A percentile compares a stretch with the other conserved stretches of the same genome.
Evolutionary conservation across 1,139 yeast species (phyloP).

Genomic region (Barnettozyma hawaiiensis): DNA sequence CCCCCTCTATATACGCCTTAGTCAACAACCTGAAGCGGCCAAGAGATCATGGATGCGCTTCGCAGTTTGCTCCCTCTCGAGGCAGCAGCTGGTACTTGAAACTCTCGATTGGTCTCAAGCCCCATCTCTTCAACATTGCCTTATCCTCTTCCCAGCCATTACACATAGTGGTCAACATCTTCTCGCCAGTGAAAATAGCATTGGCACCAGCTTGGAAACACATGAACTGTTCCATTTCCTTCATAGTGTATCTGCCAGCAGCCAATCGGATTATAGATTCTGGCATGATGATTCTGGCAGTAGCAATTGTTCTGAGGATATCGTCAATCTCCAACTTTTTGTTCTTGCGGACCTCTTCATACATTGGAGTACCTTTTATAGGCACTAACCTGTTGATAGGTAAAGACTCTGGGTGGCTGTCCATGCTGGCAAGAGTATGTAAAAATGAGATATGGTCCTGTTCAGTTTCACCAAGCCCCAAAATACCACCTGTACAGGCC

Average conservation of each 20-base stretch:
- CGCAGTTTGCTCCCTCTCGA: slow-evolving; percentile 8
- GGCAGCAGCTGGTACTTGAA: slow-evolving; percentile 31
- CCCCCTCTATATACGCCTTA: neutral
- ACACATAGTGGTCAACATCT: slow-evolving; percentile 79
- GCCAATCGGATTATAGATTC: slow-evolving; percentile 64
- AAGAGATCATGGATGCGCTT: neutral
- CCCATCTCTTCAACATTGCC: slow-evolving; percentile 64
- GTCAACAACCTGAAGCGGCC: neutral
- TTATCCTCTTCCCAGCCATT: slow-evolving; percentile 83
- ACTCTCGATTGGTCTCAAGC: slow-evolving; percentile 62
- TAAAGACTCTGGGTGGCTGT: slow-evolving; percentile 68
- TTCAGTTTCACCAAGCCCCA: slow-evolving; percentile 71
- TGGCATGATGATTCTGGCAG: slow-evolving; percentile 75
- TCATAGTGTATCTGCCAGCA: slow-evolving; percentile 80
- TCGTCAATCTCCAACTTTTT: slow-evolving; percentile 52
- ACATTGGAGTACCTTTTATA: slow-evolving; percentile 74
- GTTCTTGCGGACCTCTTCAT: slow-evolving; percentile 45
- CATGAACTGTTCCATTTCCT: slow-evolving; percentile 66
- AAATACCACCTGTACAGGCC: slow-evolving; percentile 76
- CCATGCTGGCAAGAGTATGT: slow-evolving; percentile 61
- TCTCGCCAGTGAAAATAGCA: slow-evolving; percentile 78
- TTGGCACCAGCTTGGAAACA: slow-evolving; percentile 77
- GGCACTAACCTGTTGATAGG: slow-evolving; percentile 81
- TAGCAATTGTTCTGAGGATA: slow-evolving; percentile 63
- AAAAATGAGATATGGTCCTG: slow-evolving; percentile 69